Base-by-base conservation (phyloP, 805 yeast genomes). In the Lipomyces yamanashiensis region DNA sequence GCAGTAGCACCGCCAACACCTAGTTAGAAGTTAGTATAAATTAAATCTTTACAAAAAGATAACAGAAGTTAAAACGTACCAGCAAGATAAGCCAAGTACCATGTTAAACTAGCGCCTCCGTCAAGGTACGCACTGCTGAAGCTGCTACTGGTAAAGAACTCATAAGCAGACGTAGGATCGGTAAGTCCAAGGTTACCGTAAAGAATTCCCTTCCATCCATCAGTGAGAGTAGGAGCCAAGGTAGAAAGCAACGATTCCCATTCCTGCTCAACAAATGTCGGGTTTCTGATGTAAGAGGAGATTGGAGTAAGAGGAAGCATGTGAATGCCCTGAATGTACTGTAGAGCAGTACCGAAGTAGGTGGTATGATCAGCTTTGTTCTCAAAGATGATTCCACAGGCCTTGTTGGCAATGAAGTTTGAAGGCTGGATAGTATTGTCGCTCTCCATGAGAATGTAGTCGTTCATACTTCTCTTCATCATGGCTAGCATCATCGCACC, bases 31-130 rank as follows among this genome's bases (percentile, higher is more conserved):
- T 43, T 15, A 44, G 17, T 33, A n/a, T 28, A 28, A 28, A 48
- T 23, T 28, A 28, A n/a, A 15, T 15, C 39, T 13, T 39, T 15
- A 28, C 17, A 39, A 21, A 10, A 50, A 34, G 17, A n/a, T 13
- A 13, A 4, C 1, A 1, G 37, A 34, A 10, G 19, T 36, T 12
- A 49, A 9, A 12, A 44, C 62, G 15, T 36, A 58, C 70, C 70
- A 40, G 71, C 96, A 52, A 90, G 81, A 68, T 84, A 89, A 0
- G 96, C 86, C 67, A 92, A 78, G 12, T 92, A 87, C 96, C 97
- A 92, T 0, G 97, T 88, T 66, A 86, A 78, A 34, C 93, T 86
- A 81, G 91, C 93, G 1, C 98, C 98, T 62, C 84, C 84, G 71
- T 92, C 98, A 54, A 92, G 82, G 67, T 81, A 82, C 2, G 74